Conservation (phyloP, 1,284 basidiomycete species). For the Leccinum pachyderme region DNA sequence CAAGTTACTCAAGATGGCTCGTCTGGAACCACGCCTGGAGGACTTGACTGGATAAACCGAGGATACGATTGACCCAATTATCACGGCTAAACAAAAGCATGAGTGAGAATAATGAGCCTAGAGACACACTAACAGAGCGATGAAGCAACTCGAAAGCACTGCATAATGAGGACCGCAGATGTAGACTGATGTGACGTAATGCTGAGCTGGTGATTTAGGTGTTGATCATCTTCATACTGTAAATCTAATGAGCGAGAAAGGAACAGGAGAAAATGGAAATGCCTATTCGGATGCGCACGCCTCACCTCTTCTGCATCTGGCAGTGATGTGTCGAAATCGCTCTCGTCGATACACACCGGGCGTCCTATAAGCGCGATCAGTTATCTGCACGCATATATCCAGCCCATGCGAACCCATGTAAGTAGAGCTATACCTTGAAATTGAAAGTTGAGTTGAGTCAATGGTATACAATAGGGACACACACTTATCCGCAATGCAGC, state of each 20-base stretch:
- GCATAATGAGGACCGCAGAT: conserved; percentile 49
- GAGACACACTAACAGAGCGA: conserved; percentile 51
- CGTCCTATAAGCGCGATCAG: conserved; percentile 43
- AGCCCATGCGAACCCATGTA: conserved; percentile 56
- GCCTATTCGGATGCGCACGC: not conserved
- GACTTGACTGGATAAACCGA: conserved; percentile 73
- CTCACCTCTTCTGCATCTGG: conserved; percentile 56
- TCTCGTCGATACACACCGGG: conserved; percentile 68
- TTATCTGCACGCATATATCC: not conserved
- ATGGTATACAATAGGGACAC: conserved; percentile 20
- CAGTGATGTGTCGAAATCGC: conserved; percentile 71
- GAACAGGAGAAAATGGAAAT: too few species aligned
- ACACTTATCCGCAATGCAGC: conserved; percentile 72
- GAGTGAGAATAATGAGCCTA: conserved; percentile 2
- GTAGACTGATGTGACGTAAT: conserved; percentile 29
- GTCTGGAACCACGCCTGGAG: conserved; percentile 43
- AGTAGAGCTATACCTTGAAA: conserved; percentile 56
- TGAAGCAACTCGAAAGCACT: conserved; percentile 59
- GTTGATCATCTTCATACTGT: conserved; percentile 51
- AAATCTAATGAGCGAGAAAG: conserved; percentile 10
- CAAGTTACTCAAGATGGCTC: conserved; percentile 49
- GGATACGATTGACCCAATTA: conserved; percentile 65
- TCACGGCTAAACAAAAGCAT: conserved; percentile 44
- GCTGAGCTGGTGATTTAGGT: conserved; percentile 5
- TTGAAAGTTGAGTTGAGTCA: conserved; percentile 5